phyloP scores from a whole-genome alignment of 345 rosid genomes.

The Linum lewisii region DNA sequence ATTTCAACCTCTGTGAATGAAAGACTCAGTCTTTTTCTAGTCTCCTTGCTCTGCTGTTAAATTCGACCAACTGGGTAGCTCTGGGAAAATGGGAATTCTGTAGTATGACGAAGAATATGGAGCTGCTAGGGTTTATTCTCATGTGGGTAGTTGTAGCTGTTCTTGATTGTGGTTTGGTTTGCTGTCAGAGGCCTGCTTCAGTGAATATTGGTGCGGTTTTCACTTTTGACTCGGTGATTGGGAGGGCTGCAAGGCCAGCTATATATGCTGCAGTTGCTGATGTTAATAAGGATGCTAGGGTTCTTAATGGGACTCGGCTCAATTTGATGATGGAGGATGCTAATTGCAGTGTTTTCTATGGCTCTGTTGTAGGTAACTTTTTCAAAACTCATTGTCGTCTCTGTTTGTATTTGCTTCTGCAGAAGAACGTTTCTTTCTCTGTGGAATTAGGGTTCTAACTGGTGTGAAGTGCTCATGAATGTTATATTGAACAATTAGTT shows the following conservation, averaged over 20 bases:
- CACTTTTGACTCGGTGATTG: conserved; percentile 61
- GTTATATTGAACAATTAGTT: too few relatives aligned
- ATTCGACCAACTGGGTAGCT: too few relatives aligned
- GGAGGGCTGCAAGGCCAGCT: conserved; percentile 67
- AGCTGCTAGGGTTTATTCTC: conserved; percentile 4
- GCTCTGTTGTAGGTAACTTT: conserved; percentile 48
- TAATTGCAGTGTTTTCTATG: conserved; percentile 57
- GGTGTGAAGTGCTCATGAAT: not conserved
- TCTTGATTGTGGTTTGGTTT: conserved; percentile 12
- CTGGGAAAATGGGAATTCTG: not conserved
- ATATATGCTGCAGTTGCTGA: conserved; percentile 54
- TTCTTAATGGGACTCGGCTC: conserved; percentile 51
- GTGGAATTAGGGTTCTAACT: not conserved
- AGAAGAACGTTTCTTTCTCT: too few relatives aligned
- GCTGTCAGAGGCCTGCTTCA: conserved; percentile 32
- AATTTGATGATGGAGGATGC: conserved; percentile 36
- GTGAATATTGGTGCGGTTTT: conserved; percentile 68
- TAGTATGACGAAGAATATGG: not conserved
- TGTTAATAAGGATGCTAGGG: conserved; percentile 37
- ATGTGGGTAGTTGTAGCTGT: conserved; percentile 6
- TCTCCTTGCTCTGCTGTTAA: too few relatives aligned
- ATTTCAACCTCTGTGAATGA: too few relatives aligned
- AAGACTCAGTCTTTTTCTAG: too few relatives aligned
- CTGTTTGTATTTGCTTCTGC: not conserved
- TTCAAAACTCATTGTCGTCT: not conserved